phyloP scores from a whole-genome alignment of 495 filamentous ascomycete genomes.

The Penicillium antarcticum region DNA sequence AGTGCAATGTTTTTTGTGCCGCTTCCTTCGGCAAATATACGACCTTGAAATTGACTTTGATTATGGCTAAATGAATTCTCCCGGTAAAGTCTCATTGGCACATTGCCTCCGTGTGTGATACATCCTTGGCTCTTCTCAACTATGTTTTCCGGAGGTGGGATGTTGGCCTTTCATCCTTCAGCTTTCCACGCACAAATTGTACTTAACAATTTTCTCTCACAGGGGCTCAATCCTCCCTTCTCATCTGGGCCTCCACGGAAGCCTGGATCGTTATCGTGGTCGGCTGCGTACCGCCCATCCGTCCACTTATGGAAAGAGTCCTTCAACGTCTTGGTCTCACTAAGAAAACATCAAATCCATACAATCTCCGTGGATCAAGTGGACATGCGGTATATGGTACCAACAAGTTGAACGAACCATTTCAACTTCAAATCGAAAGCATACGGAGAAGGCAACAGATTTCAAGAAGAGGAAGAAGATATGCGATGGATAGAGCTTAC shows the following conservation, averaged over 20 bases:
- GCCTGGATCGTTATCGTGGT: conserved; percentile 27
- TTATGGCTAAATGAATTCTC: too few relatives aligned
- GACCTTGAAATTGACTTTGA: too few relatives aligned
- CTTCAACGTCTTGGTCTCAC: conserved; percentile 9
- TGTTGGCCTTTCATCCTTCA: background rate
- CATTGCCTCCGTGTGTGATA: too few relatives aligned
- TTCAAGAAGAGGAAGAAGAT: background rate
- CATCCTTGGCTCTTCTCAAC: too few relatives aligned
- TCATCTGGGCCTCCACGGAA: conserved; percentile 28
- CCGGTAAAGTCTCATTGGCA: too few relatives aligned
- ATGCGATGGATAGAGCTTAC: conserved; percentile 3
- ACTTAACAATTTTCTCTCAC: background rate
- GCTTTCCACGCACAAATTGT: background rate
- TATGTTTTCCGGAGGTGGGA: too few relatives aligned
- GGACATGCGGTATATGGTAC: conserved; percentile 1
- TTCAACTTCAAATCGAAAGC: background rate
- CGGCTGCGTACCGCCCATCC: conserved; percentile 25
- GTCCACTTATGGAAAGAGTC: conserved; percentile 17
- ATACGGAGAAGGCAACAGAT: background rate
- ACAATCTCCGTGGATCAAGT: background rate
- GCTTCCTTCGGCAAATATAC: too few relatives aligned
- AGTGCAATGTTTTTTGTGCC: too few relatives aligned
- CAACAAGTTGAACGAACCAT: conserved; percentile 1
- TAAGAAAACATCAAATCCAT: conserved; percentile 8
- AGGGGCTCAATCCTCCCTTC: conserved; percentile 19